A percentile compares a stretch with the other conserved stretches of the same genome.
These are phyloP conservation scores for Coemansia sp. DNA, from an alignment of 192 early-diverging fungal species.

Conservation along the genomic window DNA sequence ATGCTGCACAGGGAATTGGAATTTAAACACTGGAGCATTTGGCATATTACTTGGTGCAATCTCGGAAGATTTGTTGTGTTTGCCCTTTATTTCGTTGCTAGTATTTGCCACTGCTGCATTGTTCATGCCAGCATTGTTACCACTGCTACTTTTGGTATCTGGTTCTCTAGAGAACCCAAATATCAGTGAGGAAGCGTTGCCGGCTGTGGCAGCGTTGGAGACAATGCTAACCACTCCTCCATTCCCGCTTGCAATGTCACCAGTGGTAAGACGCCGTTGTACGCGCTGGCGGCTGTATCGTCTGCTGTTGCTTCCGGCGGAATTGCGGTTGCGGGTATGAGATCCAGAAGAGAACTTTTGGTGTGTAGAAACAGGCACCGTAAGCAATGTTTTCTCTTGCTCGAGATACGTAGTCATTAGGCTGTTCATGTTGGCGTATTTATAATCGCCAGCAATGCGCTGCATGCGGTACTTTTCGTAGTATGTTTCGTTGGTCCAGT, in stretches of 20 bases:
- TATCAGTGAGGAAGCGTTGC: neutral
- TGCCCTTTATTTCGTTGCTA: neutral
- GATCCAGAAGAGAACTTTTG: neutral
- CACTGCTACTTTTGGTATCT: neutral
- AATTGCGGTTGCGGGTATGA: neutral
- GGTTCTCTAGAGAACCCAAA: neutral
- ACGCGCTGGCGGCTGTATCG: conserved; percentile 6
- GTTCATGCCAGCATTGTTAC: neutral
- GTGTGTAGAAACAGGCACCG: conserved; percentile 7
- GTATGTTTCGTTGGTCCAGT: conserved; percentile 76
- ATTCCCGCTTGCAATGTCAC: neutral
- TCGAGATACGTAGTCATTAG: conserved; percentile 17
- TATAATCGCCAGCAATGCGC: conserved; percentile 24
- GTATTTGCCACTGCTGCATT: neutral
- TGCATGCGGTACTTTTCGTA: conserved; percentile 85
- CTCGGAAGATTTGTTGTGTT: neutral
- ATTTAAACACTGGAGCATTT: neutral
- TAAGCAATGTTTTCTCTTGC: conserved; percentile 5
- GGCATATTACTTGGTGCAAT: neutral
- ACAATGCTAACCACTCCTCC: conserved; percentile 9
- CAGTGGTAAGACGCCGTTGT: conserved; percentile 1
- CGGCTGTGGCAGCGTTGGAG: conserved; percentile 10
- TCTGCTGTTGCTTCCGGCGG: neutral
- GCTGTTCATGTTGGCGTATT: conserved; percentile 6
- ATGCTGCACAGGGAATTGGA: conserved; percentile 2